Evolutionary conservation across 139 green algal genomes (phyloP).

Genomic region (Chlamydomonas applanata): DNA sequence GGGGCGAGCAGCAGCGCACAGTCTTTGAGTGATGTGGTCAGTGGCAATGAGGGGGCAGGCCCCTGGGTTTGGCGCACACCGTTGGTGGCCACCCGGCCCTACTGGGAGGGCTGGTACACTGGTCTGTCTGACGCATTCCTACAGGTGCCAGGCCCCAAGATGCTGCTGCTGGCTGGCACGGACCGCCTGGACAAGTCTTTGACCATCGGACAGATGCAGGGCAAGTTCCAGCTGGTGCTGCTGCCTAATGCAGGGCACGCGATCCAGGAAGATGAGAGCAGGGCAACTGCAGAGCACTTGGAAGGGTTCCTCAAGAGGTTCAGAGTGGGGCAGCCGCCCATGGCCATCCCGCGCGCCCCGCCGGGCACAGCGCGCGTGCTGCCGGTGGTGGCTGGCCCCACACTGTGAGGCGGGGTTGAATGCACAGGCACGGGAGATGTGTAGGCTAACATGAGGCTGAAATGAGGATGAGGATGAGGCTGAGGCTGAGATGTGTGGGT

Average conservation of each 20-base stretch:
- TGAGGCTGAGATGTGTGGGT: too few relatives aligned
- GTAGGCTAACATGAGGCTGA: too few relatives aligned
- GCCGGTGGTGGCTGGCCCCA: constrained; percentile 46
- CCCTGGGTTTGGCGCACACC: constrained; percentile 77
- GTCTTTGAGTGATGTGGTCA: neutral
- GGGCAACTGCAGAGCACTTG: neutral
- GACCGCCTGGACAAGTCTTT: constrained; percentile 87
- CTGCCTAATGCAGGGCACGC: constrained; percentile 88
- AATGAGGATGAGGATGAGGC: too few relatives aligned
- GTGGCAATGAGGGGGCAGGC: neutral
- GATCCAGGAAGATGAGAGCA: constrained; percentile 41
- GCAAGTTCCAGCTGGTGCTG: constrained; percentile 91
- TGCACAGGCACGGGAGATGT: too few relatives aligned
- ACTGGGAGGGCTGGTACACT: constrained; percentile 89
- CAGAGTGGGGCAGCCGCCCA: constrained; percentile 62
- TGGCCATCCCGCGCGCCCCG: constrained; percentile 43
- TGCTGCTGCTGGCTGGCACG: constrained; percentile 90
- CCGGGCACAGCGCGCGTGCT: constrained; percentile 44
- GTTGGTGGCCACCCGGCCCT: constrained; percentile 56
- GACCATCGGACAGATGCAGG: constrained; percentile 95
- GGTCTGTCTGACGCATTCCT: constrained; percentile 85
- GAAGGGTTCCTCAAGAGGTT: constrained; percentile 46
- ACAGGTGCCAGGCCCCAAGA: constrained; percentile 66
- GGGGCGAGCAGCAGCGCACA: neutral
- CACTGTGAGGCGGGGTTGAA: too few relatives aligned